These are phyloP conservation scores for Nadsonia commutata DNA, from an alignment of 1,139 yeast genomes.

Conservation along the genomic window DNA sequence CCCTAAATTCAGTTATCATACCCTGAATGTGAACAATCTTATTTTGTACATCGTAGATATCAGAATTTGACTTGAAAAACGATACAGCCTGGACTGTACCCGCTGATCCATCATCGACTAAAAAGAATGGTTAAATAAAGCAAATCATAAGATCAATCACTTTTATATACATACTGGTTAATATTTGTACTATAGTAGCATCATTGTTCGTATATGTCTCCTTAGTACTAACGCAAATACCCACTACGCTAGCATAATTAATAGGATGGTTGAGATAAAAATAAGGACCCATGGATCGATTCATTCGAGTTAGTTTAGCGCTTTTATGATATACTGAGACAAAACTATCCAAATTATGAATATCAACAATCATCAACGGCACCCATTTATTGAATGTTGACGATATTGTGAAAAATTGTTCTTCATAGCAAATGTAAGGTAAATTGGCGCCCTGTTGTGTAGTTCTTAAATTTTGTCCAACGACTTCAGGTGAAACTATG, in stretches of 20 bases:
- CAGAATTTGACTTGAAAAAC: background rate
- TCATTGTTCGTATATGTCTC: background rate
- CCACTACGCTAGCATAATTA: slow-evolving; percentile 15
- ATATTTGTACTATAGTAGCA: background rate
- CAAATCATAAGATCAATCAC: background rate
- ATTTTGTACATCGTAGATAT: background rate
- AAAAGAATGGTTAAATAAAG: background rate
- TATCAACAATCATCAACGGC: slow-evolving; percentile 12
- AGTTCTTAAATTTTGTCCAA: background rate
- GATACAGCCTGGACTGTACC: background rate
- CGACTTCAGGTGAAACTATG: background rate
- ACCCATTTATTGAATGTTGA: slow-evolving; percentile 14
- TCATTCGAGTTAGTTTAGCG: slow-evolving; percentile 1
- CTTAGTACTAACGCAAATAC: slow-evolving; percentile 8
- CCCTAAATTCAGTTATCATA: background rate
- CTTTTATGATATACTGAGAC: slow-evolving; percentile 7
- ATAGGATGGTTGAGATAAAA: slow-evolving; percentile 18
- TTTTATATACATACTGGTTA: background rate
- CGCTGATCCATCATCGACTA: background rate
- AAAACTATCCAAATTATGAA: slow-evolving; percentile 8
- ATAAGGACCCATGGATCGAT: slow-evolving; percentile 10
- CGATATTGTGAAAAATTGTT: slow-evolving; percentile 9
- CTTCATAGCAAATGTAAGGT: slow-evolving; percentile 8
- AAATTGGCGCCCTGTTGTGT: background rate
- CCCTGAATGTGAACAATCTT: background rate